phyloP scores from a whole-genome alignment of 2,329 filamentous ascomycete species.

The Phialophora expanda region DNA sequence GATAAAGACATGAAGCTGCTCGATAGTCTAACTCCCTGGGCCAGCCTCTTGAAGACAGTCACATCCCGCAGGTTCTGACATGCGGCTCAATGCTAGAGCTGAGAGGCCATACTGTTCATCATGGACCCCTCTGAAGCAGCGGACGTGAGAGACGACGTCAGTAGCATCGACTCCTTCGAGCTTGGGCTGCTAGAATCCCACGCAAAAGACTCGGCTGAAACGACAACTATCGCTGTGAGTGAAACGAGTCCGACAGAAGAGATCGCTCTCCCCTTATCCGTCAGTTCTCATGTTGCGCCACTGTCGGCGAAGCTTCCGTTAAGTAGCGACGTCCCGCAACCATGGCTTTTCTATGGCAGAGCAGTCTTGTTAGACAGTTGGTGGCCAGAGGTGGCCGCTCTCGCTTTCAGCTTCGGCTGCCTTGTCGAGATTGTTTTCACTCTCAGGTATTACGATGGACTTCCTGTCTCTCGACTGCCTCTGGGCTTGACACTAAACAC shows the following conservation, averaged over 20 bases:
- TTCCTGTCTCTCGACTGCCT: neutral
- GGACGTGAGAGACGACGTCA: slow-evolving; percentile 3
- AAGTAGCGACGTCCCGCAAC: neutral
- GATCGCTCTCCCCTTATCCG: neutral
- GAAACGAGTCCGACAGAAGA: neutral
- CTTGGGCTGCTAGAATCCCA: neutral
- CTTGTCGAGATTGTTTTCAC: slow-evolving; percentile 7
- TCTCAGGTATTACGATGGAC: slow-evolving; percentile 1
- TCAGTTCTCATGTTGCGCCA: neutral
- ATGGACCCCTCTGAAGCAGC: neutral
- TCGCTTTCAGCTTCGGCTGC: neutral
- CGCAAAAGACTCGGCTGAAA: neutral
- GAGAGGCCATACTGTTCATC: neutral
- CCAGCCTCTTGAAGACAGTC: neutral
- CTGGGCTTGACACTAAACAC: slow-evolving; percentile 9
- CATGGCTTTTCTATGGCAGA: slow-evolving; percentile 3
- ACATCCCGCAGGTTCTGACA: neutral
- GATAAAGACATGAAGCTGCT: slow-evolving; percentile 2
- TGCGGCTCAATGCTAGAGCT: neutral
- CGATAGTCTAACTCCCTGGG: neutral
- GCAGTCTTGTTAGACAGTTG: slow-evolving; percentile 1
- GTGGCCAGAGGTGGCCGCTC: slow-evolving; percentile 2
- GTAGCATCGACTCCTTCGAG: slow-evolving; percentile 10
- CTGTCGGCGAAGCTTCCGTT: neutral
- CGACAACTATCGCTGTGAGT: slow-evolving; percentile 3